Percentiles rank a stretch among this genome's conserved stretches.
Evolutionary conservation across 1,284 basidiomycete genomes (phyloP).

Genomic region (Trametes sp.): DNA sequence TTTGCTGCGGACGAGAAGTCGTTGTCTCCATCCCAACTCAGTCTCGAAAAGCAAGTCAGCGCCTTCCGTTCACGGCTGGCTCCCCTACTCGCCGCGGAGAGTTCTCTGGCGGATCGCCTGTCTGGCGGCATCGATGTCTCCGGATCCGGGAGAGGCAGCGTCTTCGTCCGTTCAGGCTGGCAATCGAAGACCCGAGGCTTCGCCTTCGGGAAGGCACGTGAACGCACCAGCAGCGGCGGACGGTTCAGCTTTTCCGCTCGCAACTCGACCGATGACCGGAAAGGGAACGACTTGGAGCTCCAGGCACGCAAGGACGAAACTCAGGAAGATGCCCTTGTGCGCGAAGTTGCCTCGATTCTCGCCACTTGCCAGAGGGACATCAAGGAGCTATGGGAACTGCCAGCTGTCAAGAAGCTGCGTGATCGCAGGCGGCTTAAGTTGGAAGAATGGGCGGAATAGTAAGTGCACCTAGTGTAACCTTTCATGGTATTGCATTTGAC

Average conservation of each 20-base stretch:
- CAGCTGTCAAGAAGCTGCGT: conserved; percentile 71
- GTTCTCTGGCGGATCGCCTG: conserved; percentile 70
- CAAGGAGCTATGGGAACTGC: conserved; percentile 72
- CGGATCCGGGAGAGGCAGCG: conserved; percentile 73
- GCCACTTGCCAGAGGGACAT: conserved; percentile 67
- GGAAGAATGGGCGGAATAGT: conserved; percentile 88
- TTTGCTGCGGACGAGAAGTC: conserved; percentile 32
- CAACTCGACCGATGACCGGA: conserved; percentile 31
- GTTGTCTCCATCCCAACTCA: conserved; percentile 34
- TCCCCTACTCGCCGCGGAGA: conserved; percentile 66
- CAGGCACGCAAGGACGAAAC: conserved; percentile 33
- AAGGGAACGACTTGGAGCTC: conserved; percentile 26
- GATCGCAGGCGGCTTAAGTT: conserved; percentile 73
- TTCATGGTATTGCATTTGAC: not conserved
- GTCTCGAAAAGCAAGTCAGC: conserved; percentile 49
- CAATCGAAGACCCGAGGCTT: conserved; percentile 67
- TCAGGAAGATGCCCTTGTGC: conserved; percentile 61
- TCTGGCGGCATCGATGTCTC: conserved; percentile 75
- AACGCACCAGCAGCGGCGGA: conserved; percentile 34
- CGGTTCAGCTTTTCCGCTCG: conserved; percentile 39
- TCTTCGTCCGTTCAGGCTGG: conserved; percentile 83
- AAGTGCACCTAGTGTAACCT: conserved; percentile 41
- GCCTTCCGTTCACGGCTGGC: conserved; percentile 64
- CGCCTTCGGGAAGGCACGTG: conserved; percentile 35
- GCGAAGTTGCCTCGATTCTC: conserved; percentile 66